A percentile compares a stretch with the other conserved stretches of the same genome.
Evolutionary conservation across 148 eudicot genomes (phyloP).

Genomic region (Persicaria tinctoria): DNA sequence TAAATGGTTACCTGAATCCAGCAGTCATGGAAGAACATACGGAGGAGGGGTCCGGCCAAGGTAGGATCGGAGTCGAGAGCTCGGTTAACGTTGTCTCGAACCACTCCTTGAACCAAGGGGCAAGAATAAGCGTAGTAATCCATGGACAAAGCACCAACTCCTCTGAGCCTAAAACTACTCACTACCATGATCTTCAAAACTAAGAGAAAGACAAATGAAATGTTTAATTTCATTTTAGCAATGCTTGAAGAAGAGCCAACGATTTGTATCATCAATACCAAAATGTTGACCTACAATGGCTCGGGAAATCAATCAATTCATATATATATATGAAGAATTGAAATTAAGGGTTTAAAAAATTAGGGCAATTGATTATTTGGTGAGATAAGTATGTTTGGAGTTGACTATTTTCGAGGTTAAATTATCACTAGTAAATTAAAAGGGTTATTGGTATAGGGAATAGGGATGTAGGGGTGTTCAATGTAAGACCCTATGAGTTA

Average conservation of each 20-base stretch:
- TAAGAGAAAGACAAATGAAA: conserved; percentile 5
- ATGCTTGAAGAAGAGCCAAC: neutral
- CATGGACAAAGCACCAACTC: conserved; percentile 40
- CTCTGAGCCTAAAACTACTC: conserved; percentile 18
- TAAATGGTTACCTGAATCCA: conserved; percentile 41
- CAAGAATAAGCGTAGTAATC: conserved; percentile 45
- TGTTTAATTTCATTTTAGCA: neutral
- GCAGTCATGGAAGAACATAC: conserved; percentile 75
- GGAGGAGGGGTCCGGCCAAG: conserved; percentile 46
- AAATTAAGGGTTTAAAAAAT: too few species aligned
- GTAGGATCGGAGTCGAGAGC: conserved; percentile 56
- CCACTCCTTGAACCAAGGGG: conserved; percentile 41
- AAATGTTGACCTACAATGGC: too few species aligned
- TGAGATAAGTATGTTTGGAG: too few species aligned
- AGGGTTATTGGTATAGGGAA: too few species aligned
- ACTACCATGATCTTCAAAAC: conserved; percentile 18
- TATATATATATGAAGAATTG: too few species aligned
- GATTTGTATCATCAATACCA: neutral
- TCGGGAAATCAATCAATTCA: neutral
- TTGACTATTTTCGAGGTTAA: too few species aligned
- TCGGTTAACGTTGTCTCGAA: conserved; percentile 36
- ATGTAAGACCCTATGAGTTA: too few species aligned
- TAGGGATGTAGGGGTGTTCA: too few species aligned
- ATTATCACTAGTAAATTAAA: too few species aligned
- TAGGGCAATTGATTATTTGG: too few species aligned